Base-by-base conservation (phyloP, 75 land plant species). In the Ceratopteris richardii region DNA sequence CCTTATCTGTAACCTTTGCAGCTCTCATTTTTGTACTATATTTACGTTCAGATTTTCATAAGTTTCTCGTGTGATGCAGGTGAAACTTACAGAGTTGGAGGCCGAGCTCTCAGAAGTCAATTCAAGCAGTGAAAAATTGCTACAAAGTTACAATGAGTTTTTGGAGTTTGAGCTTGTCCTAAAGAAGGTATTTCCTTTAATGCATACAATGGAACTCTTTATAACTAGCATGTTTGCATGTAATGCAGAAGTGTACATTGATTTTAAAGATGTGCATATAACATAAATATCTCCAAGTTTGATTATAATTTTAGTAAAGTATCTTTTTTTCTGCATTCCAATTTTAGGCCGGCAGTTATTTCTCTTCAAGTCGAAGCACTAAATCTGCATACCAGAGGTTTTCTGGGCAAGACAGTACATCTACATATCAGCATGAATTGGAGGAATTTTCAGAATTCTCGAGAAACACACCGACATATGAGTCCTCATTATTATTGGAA, bases 151-250 rank as follows among this genome's bases (percentile, higher is more conserved):
- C 40, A 85, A 78, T 63, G 98, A 94, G 55, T 82, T 90, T 5
- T 62, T 67, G 13, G 98, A 94, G 52, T 90, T 83, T 57, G 80
- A 81, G 64, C 81, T 86, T 62, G 96, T 94, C 33, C 61, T 94
- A 29, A 78, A 83, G 50, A 89, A 94, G 83, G 96, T 94, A 77
- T 66, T n/a, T n/a, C n/a, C n/a, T n/a, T n/a, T n/a, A n/a, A n/a
- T n/a, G n/a, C n/a, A n/a, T n/a, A n/a, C n/a, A n/a, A n/a, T n/a
- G n/a, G n/a, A n/a, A n/a, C n/a, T n/a, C n/a, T n/a, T n/a, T n/a
- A n/a, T n/a, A n/a, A n/a, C n/a, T n/a, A n/a, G n/a, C n/a, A n/a
- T n/a, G n/a, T n/a, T n/a, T n/a, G n/a, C n/a, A n/a, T n/a, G n/a
- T n/a, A n/a, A n/a, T n/a, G n/a, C n/a, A n/a, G n/a, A n/a, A n/a